Base-by-base conservation (phyloP, 768 basidiomycete genomes). In the Podaxis sp. region DNA sequence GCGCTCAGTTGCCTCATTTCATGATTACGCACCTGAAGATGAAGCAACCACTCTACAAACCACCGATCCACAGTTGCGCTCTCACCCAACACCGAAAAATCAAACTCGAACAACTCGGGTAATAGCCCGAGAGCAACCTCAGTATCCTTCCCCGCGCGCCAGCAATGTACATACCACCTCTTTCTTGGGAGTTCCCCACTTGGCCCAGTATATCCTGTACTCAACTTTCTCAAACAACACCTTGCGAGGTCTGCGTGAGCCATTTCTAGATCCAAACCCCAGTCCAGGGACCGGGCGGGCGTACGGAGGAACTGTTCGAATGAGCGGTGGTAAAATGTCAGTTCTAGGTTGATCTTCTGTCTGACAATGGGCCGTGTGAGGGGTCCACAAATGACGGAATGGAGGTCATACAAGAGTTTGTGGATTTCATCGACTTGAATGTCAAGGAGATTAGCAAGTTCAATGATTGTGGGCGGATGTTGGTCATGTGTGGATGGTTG, bases 251-350 rank as follows among this genome's bases (percentile, higher is more conserved):
- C 57, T 15, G 41, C 15, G 49, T 58, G 57, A 0, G 36, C 27
- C 7, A 46, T n/a, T 22, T 58, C 57, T 7, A 49, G 29, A n/a
- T 58, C 29, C 57, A 58, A 36, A 11, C 43, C 17, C 57, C 57
- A 58, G 4, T 49, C 57, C n/a, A 58, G 12, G 7, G 57, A 58
- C 6, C 57, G 57, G 3, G 57, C 6, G 19, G 57, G 46, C 17
- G 57, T 58, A 36, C 57, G 57, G 7, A 58, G 57, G 19, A 58
- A 58, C 19, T 58, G 57, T 27, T 58, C 57, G 17, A 58, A 58
- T 2, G 57, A 47, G 13, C 8, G 46, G 25, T 58, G 57, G 25
- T 47, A 2, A 12, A 58, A 58, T 13, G 13, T 37, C 43, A 58
- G 17, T 19, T 22, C 2, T n/a, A 7, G n/a, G 43, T 24, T 17